phyloP scores from a whole-genome alignment of 2,329 filamentous ascomycete genomes.

The Apiospora rasikravindrae region DNA sequence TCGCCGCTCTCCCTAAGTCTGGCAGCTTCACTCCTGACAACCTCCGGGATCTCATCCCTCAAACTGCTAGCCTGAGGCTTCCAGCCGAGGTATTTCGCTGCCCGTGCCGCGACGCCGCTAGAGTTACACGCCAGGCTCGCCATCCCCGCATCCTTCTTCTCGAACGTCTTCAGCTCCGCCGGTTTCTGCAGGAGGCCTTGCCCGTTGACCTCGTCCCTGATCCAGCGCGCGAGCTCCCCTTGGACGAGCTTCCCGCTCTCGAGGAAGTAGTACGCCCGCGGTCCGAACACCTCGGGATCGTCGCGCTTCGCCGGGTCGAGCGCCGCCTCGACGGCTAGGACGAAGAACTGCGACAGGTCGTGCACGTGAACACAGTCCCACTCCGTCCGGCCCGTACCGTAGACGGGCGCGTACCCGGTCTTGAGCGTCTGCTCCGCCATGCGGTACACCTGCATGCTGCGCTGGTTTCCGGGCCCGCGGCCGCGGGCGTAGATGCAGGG shows the following conservation, averaged over 20 bases:
- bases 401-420: constrained; percentile 49
- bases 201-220: constrained; percentile 62
- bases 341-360: constrained; percentile 52
- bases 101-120: constrained; percentile 48
- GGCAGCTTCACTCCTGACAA: constrained; percentile 46
- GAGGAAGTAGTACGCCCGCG: constrained; percentile 69
- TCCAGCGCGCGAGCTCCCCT: constrained; percentile 59
- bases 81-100: constrained; percentile 54
- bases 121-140: constrained; percentile 48
- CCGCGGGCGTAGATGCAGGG: constrained; percentile 59
- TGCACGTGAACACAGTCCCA: constrained; percentile 60
- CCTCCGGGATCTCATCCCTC: constrained; percentile 45
- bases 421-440: constrained; percentile 48
- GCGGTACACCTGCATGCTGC: constrained; percentile 55
- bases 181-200: constrained; percentile 51
- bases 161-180: constrained; percentile 36
- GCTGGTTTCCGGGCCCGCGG: constrained; percentile 52
- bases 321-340: constrained; percentile 52
- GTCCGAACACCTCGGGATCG: constrained; percentile 67
- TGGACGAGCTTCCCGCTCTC: constrained; percentile 68
- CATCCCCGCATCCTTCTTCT: constrained; percentile 34
- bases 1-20: constrained; percentile 29
- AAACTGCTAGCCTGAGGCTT: constrained; percentile 42
- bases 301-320: constrained; percentile 60
- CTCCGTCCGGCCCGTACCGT: constrained; percentile 50